These are phyloP conservation scores for Phylloporus rhodoxanthus DNA, from an alignment of 768 basidiomycete species.

Conservation along the genomic window DNA sequence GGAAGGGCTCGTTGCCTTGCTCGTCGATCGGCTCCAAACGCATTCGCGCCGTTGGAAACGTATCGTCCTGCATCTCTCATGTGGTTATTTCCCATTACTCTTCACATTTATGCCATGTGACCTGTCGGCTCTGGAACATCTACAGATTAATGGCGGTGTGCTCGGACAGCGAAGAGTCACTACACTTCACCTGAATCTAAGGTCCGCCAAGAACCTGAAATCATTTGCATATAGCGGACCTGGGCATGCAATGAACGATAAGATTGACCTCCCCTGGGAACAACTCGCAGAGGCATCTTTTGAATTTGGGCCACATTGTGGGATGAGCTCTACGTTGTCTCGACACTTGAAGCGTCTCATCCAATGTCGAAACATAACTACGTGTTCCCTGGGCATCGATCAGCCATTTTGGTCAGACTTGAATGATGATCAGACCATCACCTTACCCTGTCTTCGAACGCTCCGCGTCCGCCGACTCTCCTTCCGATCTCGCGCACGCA, in stretches of 20 bases:
- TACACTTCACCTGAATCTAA: conserved; percentile 1
- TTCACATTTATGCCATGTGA: conserved; percentile 13
- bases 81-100: conserved; percentile 12
- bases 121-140: conserved; percentile 11
- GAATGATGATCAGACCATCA: not conserved
- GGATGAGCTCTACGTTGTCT: conserved; percentile 2
- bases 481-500: not conserved
- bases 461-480: conserved; percentile 16
- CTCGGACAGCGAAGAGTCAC: not conserved
- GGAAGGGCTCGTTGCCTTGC: conserved; percentile 4
- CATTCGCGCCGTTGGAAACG: conserved; percentile 17
- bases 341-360: conserved; percentile 5
- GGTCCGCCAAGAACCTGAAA: conserved; percentile 10
- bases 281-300: conserved; percentile 12
- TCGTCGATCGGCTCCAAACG: conserved; percentile 9
- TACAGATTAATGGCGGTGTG: conserved; percentile 7
- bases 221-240: conserved; percentile 15
- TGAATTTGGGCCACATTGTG: conserved; percentile 2
- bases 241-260: not conserved
- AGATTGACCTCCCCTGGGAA: conserved; percentile 10
- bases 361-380: conserved; percentile 18
- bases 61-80: conserved; percentile 9
- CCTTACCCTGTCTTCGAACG: conserved; percentile 8
- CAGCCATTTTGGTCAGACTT: not conserved
- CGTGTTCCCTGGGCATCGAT: conserved; percentile 16